phyloP scores from a whole-genome alignment of 805 yeast genomes.

The Nakazawaea sp. region DNA sequence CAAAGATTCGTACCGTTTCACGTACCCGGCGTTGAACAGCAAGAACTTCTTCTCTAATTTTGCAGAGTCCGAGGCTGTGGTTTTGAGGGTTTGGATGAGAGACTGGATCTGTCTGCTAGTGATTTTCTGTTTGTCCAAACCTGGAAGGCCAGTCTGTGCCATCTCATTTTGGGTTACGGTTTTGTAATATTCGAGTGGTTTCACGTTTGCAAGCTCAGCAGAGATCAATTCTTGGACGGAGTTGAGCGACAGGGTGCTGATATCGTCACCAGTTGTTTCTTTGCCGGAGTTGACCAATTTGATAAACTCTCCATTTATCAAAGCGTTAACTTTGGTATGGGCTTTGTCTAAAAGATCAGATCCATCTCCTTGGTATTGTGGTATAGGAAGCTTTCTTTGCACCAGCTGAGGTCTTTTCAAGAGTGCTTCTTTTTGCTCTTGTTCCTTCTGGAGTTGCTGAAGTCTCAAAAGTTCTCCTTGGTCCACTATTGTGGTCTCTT shows the following conservation, averaged over 20 bases:
- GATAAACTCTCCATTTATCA: slow-evolving; percentile 26
- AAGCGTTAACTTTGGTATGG: no score
- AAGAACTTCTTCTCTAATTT: slow-evolving; percentile 23
- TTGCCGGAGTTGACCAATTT: slow-evolving; percentile 36
- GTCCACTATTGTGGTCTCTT: slow-evolving; percentile 13
- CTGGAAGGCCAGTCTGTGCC: no score
- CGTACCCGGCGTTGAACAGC: slow-evolving; percentile 25
- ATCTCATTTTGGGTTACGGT: no score
- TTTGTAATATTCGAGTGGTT: no score
- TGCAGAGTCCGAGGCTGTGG: slow-evolving; percentile 16
- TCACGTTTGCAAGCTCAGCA: background rate
- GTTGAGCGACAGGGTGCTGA: background rate
- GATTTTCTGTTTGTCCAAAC: background rate
- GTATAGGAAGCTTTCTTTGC: slow-evolving; percentile 34
- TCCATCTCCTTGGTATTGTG: background rate
- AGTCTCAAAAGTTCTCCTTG: slow-evolving; percentile 20
- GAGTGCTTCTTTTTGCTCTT: slow-evolving; percentile 12
- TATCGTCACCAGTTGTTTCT: no score
- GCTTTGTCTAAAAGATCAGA: background rate
- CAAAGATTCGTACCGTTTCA: slow-evolving; percentile 20
- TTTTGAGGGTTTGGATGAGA: slow-evolving; percentile 8
- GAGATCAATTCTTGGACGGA: background rate
- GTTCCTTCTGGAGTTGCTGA: slow-evolving; percentile 11
- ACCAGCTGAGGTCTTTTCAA: slow-evolving; percentile 39
- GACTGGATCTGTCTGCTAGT: slow-evolving; percentile 8